phyloP scores from a whole-genome alignment of 768 basidiomycete species.

The Lepiota brunneoincarnata region DNA sequence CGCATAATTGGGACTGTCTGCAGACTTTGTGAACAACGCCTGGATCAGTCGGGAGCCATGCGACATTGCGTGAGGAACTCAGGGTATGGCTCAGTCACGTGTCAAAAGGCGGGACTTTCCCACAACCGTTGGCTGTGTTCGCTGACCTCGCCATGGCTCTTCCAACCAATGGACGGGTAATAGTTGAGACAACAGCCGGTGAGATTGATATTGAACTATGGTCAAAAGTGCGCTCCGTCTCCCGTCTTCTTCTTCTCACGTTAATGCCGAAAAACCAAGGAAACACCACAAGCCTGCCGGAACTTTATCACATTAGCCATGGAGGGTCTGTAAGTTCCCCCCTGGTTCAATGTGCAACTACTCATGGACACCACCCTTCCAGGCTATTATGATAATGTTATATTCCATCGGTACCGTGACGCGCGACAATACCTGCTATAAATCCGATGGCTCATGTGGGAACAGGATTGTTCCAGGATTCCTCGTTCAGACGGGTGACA shows the following conservation, averaged over 20 bases:
- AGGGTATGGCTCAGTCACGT: no score
- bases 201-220: slow-evolving; percentile 90
- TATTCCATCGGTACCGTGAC: slow-evolving; percentile 77
- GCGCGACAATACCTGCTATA: not conserved
- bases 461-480: slow-evolving; percentile 86
- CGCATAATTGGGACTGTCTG: no score
- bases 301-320: slow-evolving; percentile 87
- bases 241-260: not conserved
- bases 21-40: no score
- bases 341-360: slow-evolving; percentile 14
- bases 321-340: slow-evolving; percentile 65
- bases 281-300: slow-evolving; percentile 92
- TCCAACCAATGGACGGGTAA: slow-evolving; percentile 82
- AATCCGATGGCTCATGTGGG: not conserved
- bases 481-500: slow-evolving; percentile 93
- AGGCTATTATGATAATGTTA: slow-evolving; percentile 97
- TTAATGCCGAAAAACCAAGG: slow-evolving; percentile 37
- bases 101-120: no score
- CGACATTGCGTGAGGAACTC: no score
- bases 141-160: slow-evolving; percentile 64
- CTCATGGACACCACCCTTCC: slow-evolving; percentile 11
- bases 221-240: slow-evolving; percentile 62
- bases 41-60: no score
- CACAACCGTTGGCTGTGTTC: no score
- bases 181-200: slow-evolving; percentile 86